phyloP scores from a whole-genome alignment of 2,329 filamentous ascomycete genomes.

The Neopestalotiopsis clavispora region DNA sequence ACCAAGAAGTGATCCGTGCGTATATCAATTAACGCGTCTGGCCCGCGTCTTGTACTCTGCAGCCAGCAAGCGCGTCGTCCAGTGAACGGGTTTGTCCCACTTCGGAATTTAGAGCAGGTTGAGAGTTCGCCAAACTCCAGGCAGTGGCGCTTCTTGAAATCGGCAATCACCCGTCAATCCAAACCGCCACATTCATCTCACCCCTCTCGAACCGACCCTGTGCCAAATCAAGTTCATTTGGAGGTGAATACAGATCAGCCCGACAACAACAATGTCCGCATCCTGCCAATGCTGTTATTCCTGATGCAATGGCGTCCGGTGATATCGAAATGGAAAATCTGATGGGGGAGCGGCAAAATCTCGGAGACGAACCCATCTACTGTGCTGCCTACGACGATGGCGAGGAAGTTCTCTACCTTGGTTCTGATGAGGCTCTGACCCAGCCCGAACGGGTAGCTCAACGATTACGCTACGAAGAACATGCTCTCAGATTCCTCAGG shows the following conservation, averaged over 20 bases:
- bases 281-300: background rate
- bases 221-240: background rate
- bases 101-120: background rate
- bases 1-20: background rate
- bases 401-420: conserved; percentile 56
- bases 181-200: background rate
- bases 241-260: background rate
- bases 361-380: conserved; percentile 48
- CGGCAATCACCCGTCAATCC: background rate
- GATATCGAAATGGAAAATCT: background rate
- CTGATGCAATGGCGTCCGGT: conserved; percentile 1
- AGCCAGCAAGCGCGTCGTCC: conserved; percentile 1
- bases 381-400: conserved; percentile 44
- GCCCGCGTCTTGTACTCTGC: background rate
- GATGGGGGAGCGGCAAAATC: background rate
- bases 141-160: background rate
- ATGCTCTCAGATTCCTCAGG: conserved; percentile 62
- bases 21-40: conserved; percentile 20
- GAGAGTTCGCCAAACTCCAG: background rate
- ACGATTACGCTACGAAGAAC: conserved; percentile 60
- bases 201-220: background rate
- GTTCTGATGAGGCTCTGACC: conserved; percentile 64
- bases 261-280: conserved; percentile 11
- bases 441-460: conserved; percentile 52
- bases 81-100: conserved; percentile 13